A percentile compares a stretch with the other conserved stretches of the same genome.
Conservation (phyloP, 257 asterid species). For the Scutellaria galericulata region DNA sequence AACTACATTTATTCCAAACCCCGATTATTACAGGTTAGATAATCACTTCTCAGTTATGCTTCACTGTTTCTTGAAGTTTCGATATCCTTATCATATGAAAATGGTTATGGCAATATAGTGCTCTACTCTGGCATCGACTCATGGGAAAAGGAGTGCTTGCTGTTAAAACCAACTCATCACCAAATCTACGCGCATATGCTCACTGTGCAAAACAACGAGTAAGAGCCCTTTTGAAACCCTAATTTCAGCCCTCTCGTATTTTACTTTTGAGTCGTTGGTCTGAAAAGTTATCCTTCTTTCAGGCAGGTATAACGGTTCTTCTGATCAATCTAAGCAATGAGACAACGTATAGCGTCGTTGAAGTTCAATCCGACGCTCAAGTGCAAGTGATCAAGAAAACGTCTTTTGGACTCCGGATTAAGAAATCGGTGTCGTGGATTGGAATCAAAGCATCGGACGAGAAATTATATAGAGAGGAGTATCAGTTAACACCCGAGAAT, state of each 20-base stretch:
- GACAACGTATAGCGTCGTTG: conserved; percentile 44
- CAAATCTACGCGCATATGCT: conserved; percentile 76
- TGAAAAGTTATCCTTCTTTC: conserved; percentile 28
- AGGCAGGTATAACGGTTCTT: conserved; percentile 79
- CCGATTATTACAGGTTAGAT: conserved; percentile 88
- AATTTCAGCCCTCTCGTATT: not conserved
- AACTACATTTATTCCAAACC: conserved; percentile 73
- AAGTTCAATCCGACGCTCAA: conserved; percentile 44
- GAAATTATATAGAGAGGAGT: conserved; percentile 64
- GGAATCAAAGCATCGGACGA: conserved; percentile 71
- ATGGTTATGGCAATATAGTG: conserved; percentile 50
- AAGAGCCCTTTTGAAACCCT: conserved; percentile 39
- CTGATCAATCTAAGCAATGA: conserved; percentile 82
- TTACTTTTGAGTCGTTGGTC: not conserved
- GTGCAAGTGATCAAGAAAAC: conserved; percentile 28
- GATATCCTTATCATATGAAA: not conserved
- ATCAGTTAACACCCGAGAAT: conserved; percentile 66
- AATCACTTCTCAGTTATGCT: not conserved
- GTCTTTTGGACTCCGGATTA: conserved; percentile 52
- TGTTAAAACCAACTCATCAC: conserved; percentile 51
- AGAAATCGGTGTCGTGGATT: conserved; percentile 70
- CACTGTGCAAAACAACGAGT: conserved; percentile 87
- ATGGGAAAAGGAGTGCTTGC: conserved; percentile 88
- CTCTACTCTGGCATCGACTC: conserved; percentile 90
- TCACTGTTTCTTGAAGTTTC: not conserved